Evolutionary conservation across 2,329 filamentous ascomycete genomes (phyloP).

Genomic region (Whalleya microplaca): DNA sequence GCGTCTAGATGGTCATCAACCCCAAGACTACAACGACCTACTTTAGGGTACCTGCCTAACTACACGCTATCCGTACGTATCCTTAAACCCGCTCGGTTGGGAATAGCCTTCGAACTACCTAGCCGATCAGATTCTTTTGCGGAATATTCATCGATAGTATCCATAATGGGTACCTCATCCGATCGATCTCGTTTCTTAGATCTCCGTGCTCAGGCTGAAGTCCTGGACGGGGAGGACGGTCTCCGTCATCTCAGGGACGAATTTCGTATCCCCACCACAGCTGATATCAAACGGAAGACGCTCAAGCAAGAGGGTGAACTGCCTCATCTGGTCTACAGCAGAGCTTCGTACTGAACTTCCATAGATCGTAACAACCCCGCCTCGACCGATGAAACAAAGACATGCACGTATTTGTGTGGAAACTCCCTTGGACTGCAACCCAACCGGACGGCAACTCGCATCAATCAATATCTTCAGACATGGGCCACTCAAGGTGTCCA

Average conservation of each 20-base stretch:
- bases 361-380: constrained; percentile 33
- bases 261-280: constrained; percentile 36
- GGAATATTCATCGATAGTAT: background rate
- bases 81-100: constrained; percentile 1
- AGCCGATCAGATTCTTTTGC: background rate
- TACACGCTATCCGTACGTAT: background rate
- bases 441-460: constrained; percentile 63
- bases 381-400: constrained; percentile 30
- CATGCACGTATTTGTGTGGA: constrained; percentile 73
- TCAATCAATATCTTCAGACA: constrained; percentile 70
- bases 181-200: constrained; percentile 28
- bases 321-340: constrained; percentile 17
- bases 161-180: constrained; percentile 27
- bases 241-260: constrained; percentile 35
- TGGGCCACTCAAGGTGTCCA: constrained; percentile 79
- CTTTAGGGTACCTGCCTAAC: background rate
- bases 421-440: constrained; percentile 81
- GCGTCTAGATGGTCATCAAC: too few species aligned
- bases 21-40: constrained; percentile 2
- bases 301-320: constrained; percentile 29
- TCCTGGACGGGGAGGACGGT: constrained; percentile 33
- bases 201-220: constrained; percentile 34
- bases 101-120: constrained; percentile 10
- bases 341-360: constrained; percentile 27
- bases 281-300: constrained; percentile 36